A percentile compares a stretch with the other conserved stretches of the same genome.
Evolutionary conservation across 2,329 filamentous ascomycete genomes (phyloP).

Genomic region (Grosmannia clavigera): DNA sequence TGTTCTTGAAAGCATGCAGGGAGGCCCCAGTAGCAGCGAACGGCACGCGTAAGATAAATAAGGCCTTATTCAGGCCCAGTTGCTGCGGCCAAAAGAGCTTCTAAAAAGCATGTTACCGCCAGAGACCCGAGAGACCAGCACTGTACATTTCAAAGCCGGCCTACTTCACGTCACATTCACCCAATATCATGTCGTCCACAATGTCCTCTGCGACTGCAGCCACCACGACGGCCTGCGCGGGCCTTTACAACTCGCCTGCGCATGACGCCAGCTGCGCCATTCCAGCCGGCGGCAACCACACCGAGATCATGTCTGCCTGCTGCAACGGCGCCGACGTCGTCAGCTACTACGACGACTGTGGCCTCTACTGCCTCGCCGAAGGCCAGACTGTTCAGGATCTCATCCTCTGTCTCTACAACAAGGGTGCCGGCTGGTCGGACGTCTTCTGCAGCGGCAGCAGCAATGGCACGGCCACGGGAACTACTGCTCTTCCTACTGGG

Average conservation of each 20-base stretch:
- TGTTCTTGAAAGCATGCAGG: not conserved
- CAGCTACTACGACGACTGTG: conserved; percentile 3
- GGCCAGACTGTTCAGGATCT: conserved; percentile 2
- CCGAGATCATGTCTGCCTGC: not conserved
- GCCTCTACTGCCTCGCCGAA: conserved; percentile 4
- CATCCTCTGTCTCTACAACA: not conserved
- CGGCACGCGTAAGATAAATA: too few relatives aligned
- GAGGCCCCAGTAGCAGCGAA: not conserved
- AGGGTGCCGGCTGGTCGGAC: not conserved
- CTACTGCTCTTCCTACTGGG: not conserved
- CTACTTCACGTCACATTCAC: too few relatives aligned
- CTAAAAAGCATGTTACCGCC: too few relatives aligned
- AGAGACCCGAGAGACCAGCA: too few relatives aligned
- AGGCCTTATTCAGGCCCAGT: too few relatives aligned
- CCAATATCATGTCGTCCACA: not conserved
- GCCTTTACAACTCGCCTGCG: not conserved
- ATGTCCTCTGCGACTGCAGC: not conserved
- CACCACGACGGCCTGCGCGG: not conserved
- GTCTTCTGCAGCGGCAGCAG: conserved; percentile 1
- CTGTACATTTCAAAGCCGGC: too few relatives aligned
- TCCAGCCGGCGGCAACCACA: conserved; percentile 2
- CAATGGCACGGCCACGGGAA: not conserved
- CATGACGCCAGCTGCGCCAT: conserved; percentile 4
- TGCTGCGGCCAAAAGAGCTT: too few relatives aligned
- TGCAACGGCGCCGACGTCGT: not conserved